Evolutionary conservation across 257 asterid species (phyloP), one percentile per base, ranked within the genome.

Genomic region (Sherardia arvensis): DNA sequence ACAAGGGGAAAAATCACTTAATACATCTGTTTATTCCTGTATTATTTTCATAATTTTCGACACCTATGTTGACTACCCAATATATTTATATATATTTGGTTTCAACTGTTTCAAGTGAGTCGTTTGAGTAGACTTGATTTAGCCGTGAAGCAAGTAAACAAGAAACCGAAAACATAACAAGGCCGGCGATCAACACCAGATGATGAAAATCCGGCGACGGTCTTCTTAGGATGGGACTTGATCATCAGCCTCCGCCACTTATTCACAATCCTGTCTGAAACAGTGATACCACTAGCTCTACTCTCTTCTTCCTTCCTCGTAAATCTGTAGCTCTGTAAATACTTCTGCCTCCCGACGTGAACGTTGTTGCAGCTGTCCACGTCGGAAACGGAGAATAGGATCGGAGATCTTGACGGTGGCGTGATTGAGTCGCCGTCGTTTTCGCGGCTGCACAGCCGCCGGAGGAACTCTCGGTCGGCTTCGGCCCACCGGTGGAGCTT

Each of bases 401-500:
- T 5, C 0, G 65, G 43, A 48, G 47, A 23, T 23, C 15, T n/a
- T 15, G 40, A 0, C 1, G 48, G 26, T 0, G 48, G 26, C 1
- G 32, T 2, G 25, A 32, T 3, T 2, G 20, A 53, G 28, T 21
- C 23, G 11, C 4, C 61, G 34, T 17, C 22, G 33, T 21, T 49
- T 2, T 7, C 2, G 23, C 18, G 18, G 6, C 15, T 64, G 53
- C 36, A 43, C 17, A 67, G 1, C 27, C 2, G 8, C 59, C 23
- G 22, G 51, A 67, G 43, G 59, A 67, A 67, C 38, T 67, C 66
- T 14, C 57, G 34, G 10, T 67, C 71, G 18, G 71, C 21, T 67
- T 67, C 58, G 4, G 71, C 71, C 71, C 66, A 59, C 21, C 45
- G 71, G 3, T n/a, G 71, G 18, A 67, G 51, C 60, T 48, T 56